Conservation (phyloP, 116 monocot genomes). For the Papilionanthe hybrid region DNA sequence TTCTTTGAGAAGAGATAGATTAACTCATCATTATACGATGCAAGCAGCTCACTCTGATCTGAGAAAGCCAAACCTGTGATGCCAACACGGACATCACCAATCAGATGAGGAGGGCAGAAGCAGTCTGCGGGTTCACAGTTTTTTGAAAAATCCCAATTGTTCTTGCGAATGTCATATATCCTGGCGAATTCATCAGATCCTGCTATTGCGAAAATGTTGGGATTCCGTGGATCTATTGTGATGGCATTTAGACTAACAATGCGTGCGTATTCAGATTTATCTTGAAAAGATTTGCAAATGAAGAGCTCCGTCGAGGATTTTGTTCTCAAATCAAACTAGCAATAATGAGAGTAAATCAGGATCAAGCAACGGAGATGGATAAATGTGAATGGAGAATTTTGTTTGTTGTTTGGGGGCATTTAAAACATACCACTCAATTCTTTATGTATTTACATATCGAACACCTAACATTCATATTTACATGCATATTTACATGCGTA, state of each 20-base stretch:
- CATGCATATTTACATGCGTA: no score
- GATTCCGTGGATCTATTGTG: constrained; percentile 73
- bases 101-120: constrained; percentile 64
- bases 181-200: constrained; percentile 76
- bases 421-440: no score
- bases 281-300: constrained; percentile 45
- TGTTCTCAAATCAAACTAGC: constrained; percentile 81
- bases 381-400: not conserved
- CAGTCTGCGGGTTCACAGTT: constrained; percentile 24
- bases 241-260: constrained; percentile 60
- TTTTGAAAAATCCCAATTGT: constrained; percentile 29
- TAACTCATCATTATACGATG: constrained; percentile 57
- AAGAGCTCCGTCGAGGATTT: constrained; percentile 47
- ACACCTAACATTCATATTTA: no score
- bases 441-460: no score
- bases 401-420: no score
- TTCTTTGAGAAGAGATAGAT: constrained; percentile 77
- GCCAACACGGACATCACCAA: constrained; percentile 43
- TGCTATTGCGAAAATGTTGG: constrained; percentile 56
- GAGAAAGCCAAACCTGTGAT: constrained; percentile 90
- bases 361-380: not conserved
- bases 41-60: constrained; percentile 69
- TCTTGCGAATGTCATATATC: constrained; percentile 76
- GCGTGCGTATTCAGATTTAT: constrained; percentile 9
- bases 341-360: constrained; percentile 1